Percentiles rank a stretch among this genome's conserved stretches.
Conservation (phyloP, 495 filamentous ascomycete genomes). For the Aspergillus cristatus region DNA sequence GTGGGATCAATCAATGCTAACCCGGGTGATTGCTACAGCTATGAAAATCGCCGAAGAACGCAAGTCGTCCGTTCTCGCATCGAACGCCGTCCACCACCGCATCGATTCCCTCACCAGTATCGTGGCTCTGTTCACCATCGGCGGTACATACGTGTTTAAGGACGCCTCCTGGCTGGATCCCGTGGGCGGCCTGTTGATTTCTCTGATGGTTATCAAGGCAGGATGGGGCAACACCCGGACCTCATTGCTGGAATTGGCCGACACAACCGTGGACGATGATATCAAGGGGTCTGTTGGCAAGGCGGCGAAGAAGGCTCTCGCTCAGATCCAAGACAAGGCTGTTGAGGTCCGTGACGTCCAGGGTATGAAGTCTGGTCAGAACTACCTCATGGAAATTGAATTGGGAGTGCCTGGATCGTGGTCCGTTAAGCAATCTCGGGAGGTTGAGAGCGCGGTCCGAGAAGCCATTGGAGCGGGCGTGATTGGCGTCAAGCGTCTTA, state of each 20-base stretch:
- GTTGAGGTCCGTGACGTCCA: conserved; percentile 64
- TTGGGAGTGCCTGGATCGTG: conserved; percentile 64
- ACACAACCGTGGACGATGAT: conserved; percentile 79
- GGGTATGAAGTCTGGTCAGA: conserved; percentile 90
- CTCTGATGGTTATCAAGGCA: conserved; percentile 83
- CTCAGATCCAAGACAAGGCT: conserved; percentile 22
- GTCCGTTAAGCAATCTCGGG: conserved; percentile 58
- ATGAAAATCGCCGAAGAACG: conserved; percentile 94
- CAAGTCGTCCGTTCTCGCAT: conserved; percentile 92
- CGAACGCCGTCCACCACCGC: conserved; percentile 92
- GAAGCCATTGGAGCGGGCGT: conserved; percentile 61
- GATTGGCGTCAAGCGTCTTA: conserved; percentile 69
- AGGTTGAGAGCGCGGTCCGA: conserved; percentile 63
- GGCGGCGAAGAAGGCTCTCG: conserved; percentile 52
- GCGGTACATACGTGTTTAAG: conserved; percentile 75
- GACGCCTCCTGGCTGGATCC: conserved; percentile 89
- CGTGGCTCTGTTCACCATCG: conserved; percentile 79
- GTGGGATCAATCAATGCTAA: no score
- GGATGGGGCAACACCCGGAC: conserved; percentile 77
- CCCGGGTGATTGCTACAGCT: conserved; percentile 48
- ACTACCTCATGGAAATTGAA: conserved; percentile 83
- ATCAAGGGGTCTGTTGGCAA: conserved; percentile 59
- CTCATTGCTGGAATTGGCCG: conserved; percentile 78
- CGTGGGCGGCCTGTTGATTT: conserved; percentile 86
- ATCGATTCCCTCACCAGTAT: conserved; percentile 92